Evolutionary conservation across 2,329 filamentous ascomycete genomes (phyloP).

Genomic region (Calonectria ilicicola): DNA sequence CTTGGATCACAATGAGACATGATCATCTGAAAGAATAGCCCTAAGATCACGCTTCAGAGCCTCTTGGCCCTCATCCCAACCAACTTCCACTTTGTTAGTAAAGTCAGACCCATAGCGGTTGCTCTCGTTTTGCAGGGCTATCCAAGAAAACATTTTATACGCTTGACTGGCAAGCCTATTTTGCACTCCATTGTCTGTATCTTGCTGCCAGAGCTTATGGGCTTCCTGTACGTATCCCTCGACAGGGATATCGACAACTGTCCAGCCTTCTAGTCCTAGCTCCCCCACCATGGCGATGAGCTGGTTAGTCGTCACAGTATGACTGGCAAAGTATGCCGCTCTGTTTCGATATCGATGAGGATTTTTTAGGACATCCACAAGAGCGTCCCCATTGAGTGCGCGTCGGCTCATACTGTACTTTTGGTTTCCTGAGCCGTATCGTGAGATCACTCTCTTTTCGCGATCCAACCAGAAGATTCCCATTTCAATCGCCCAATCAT

Average conservation of each 20-base stretch:
- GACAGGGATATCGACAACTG: not conserved
- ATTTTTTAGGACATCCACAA: conserved; percentile 11
- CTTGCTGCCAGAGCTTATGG: not conserved
- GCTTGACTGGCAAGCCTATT: not conserved
- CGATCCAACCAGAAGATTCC: conserved; percentile 35
- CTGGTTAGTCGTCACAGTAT: conserved; percentile 19
- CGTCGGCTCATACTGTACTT: conserved; percentile 22
- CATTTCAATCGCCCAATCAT: conserved; percentile 34
- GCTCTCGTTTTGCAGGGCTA: not conserved
- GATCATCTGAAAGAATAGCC: not conserved
- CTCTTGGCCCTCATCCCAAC: not conserved
- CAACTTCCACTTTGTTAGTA: not conserved
- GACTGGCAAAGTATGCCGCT: conserved; percentile 26
- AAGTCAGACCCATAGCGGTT: not conserved
- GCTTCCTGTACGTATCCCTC: not conserved
- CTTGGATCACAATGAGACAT: not conserved
- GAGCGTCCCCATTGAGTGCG: conserved; percentile 17
- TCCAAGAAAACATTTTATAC: not conserved
- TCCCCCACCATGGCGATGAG: not conserved
- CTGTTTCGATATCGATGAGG: conserved; percentile 16
- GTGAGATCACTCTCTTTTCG: conserved; percentile 20
- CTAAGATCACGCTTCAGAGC: not conserved
- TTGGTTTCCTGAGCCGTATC: conserved; percentile 22
- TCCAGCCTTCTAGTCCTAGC: not conserved
- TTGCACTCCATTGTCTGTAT: not conserved